These are phyloP conservation scores for Albizia julibrissin DNA, from an alignment of 306 rosid species.

Conservation along the genomic window DNA sequence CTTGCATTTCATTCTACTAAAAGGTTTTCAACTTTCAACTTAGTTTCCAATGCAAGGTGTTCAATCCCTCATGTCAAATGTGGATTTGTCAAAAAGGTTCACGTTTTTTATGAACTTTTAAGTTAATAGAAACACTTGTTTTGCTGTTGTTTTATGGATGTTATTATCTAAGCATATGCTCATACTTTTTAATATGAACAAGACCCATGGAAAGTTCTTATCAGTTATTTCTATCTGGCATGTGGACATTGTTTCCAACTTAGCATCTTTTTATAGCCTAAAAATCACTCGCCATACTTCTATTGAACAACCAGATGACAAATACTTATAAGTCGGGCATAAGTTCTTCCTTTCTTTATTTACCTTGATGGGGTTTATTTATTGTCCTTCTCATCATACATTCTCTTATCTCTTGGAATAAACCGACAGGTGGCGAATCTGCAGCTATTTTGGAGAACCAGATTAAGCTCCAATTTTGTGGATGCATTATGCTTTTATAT, in stretches of 20 bases:
- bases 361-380: conserved; percentile 18
- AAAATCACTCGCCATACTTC: neutral
- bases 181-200: neutral
- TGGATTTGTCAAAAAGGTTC: neutral
- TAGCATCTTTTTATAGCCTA: neutral
- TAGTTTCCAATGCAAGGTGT: neutral
- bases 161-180: neutral
- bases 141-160: neutral
- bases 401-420: conserved; percentile 8
- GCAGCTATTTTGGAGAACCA: conserved; percentile 12
- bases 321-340: neutral
- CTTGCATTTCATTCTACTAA: neutral
- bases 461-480: conserved; percentile 28
- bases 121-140: neutral
- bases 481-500: conserved; percentile 23
- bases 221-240: neutral
- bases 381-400: conserved; percentile 10
- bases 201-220: neutral
- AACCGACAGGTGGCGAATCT: conserved; percentile 32
- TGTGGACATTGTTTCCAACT: neutral
- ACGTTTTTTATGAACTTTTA: neutral
- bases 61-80: neutral
- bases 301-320: neutral
- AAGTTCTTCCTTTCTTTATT: conserved; percentile 14
- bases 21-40: neutral